Evolutionary conservation across 768 basidiomycete genomes (phyloP).

Genomic region (Tylopilus rubrobrunneus): DNA sequence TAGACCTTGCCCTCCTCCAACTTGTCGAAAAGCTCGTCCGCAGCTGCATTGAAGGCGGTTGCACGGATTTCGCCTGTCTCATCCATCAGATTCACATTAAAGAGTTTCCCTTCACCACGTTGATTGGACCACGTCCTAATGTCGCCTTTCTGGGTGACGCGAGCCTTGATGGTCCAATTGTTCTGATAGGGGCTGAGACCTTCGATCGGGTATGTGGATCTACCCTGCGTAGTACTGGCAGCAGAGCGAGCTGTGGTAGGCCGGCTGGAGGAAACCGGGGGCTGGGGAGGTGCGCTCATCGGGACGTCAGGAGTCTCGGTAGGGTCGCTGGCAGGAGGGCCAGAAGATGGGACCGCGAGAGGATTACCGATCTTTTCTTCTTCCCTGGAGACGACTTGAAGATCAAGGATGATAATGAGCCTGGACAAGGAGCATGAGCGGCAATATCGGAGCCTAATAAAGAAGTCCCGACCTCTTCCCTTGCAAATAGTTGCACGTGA

Average conservation of each 20-base stretch:
- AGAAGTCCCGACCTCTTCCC: slow-evolving; percentile 57
- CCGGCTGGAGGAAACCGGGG: slow-evolving; percentile 22
- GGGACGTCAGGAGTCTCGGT: slow-evolving; percentile 25
- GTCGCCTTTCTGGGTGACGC: slow-evolving; percentile 85
- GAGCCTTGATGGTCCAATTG: slow-evolving; percentile 97
- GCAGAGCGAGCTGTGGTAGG: slow-evolving; percentile 7
- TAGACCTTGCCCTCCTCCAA: slow-evolving; percentile 92
- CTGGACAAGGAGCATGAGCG: slow-evolving; percentile 36
- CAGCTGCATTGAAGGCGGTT: slow-evolving; percentile 86
- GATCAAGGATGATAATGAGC: slow-evolving; percentile 73
- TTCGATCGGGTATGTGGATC: slow-evolving; percentile 77
- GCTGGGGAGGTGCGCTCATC: slow-evolving; percentile 28
- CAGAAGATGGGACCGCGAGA: slow-evolving; percentile 32
- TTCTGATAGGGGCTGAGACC: slow-evolving; percentile 95
- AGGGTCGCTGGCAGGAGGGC: slow-evolving; percentile 19
- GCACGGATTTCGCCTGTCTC: slow-evolving; percentile 89
- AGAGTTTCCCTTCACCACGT: slow-evolving; percentile 91
- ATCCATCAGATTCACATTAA: slow-evolving; percentile 91
- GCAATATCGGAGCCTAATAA: not conserved
- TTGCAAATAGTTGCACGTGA: slow-evolving; percentile 81
- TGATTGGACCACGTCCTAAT: slow-evolving; percentile 87
- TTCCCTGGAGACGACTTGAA: slow-evolving; percentile 51
- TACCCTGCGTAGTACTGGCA: slow-evolving; percentile 15
- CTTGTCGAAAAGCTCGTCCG: slow-evolving; percentile 78
- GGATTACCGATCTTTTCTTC: slow-evolving; percentile 77